A percentile compares a stretch with the other conserved stretches of the same genome.
Conservation (phyloP, 2,329 filamentous ascomycete species). For the Plenodomus biglobosus region DNA sequence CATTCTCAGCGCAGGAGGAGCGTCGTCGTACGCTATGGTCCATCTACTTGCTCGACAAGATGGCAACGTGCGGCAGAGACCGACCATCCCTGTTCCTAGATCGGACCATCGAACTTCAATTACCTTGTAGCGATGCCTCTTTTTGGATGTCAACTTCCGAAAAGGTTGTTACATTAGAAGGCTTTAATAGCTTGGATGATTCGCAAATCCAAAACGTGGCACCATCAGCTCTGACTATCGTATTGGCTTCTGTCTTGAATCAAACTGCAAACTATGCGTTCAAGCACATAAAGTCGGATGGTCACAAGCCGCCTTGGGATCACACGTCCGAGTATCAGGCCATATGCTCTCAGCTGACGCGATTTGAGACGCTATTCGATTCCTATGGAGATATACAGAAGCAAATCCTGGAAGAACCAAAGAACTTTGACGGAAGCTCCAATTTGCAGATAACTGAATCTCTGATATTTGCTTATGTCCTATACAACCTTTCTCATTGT, state of each 20-base stretch:
- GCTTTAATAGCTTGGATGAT: not conserved
- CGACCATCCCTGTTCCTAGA: constrained; percentile 9
- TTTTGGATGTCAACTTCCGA: constrained; percentile 3
- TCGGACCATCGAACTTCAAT: constrained; percentile 5
- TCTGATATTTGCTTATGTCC: constrained; percentile 4
- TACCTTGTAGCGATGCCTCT: constrained; percentile 5
- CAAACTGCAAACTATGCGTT: constrained; percentile 4
- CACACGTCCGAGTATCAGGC: constrained; percentile 9
- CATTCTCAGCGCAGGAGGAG: constrained; percentile 8
- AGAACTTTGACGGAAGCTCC: not conserved
- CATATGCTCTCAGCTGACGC: constrained; percentile 5
- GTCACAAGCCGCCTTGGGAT: constrained; percentile 7
- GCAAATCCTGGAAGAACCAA: not conserved
- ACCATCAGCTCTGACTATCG: not conserved
- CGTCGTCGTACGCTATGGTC: constrained; percentile 9
- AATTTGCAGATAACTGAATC: constrained; percentile 3
- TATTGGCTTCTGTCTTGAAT: constrained; percentile 1
- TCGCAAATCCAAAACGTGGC: not conserved
- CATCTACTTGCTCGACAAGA: constrained; percentile 9
- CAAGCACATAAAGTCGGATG: constrained; percentile 1
- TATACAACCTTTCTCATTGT: constrained; percentile 8
- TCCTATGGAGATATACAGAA: constrained; percentile 5
- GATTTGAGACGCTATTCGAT: constrained; percentile 8
- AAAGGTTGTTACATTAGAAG: constrained; percentile 2
- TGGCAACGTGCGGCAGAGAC: constrained; percentile 8